These are phyloP conservation scores for Vaccinium myrtillus DNA, from an alignment of 148 eudicot genomes.

Conservation along the genomic window DNA sequence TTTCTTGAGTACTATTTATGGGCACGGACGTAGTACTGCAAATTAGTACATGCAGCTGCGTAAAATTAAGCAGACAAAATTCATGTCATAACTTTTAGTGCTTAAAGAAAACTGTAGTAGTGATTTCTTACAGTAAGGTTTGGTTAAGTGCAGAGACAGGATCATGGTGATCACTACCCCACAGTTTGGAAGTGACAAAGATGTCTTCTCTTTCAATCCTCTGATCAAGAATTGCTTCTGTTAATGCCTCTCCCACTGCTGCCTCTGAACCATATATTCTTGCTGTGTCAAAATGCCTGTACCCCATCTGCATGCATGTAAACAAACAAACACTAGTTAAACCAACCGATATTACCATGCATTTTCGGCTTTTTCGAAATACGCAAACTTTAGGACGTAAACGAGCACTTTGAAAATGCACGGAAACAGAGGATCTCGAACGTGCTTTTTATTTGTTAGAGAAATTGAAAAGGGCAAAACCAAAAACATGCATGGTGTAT, in stretches of 20 bases:
- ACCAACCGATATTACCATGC: background rate
- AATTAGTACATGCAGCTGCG: too few relatives aligned
- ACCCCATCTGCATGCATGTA: constrained; percentile 43
- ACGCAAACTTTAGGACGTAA: background rate
- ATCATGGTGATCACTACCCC: constrained; percentile 67
- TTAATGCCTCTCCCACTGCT: constrained; percentile 46
- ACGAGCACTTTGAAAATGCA: background rate
- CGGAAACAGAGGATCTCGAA: too few relatives aligned
- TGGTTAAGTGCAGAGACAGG: constrained; percentile 55
- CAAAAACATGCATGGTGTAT: background rate
- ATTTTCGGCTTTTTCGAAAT: too few relatives aligned
- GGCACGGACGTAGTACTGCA: too few relatives aligned
- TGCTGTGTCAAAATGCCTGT: constrained; percentile 67
- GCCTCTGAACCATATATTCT: constrained; percentile 59
- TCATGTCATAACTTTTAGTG: too few relatives aligned
- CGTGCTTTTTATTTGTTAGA: too few relatives aligned
- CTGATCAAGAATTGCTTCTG: constrained; percentile 42
- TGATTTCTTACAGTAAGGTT: constrained; percentile 40
- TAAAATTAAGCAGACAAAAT: too few relatives aligned
- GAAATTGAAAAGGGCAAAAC: too few relatives aligned
- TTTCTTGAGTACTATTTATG: too few relatives aligned
- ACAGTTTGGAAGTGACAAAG: constrained; percentile 56
- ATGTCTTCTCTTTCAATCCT: constrained; percentile 35
- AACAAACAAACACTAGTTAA: background rate
- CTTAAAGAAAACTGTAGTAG: background rate